Percentiles rank a stretch among this genome's conserved stretches.
These are phyloP conservation scores for Circinella umbellata DNA, from an alignment of 371 early-diverging fungal genomes.

Conservation along the genomic window DNA sequence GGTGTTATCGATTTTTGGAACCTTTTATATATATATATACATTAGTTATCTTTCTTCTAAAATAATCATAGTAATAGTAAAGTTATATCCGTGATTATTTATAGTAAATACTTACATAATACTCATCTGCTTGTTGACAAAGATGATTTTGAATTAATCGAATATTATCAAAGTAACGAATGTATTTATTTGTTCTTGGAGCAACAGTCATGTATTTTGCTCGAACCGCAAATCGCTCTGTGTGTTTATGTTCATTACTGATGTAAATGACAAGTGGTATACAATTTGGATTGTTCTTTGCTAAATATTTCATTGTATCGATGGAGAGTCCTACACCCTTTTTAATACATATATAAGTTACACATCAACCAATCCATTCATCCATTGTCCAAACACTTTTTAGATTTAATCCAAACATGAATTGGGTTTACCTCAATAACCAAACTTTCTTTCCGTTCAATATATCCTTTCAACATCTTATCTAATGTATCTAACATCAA, in stretches of 20 bases:
- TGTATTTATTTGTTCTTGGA: conserved; percentile 42
- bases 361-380: not conserved
- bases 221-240: conserved; percentile 47
- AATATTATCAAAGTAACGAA: conserved; percentile 44
- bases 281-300: conserved; percentile 27
- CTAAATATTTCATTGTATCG: conserved; percentile 30
- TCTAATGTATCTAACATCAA: conserved; percentile 33
- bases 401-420: not conserved
- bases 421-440: conserved; percentile 40
- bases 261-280: not conserved
- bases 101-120: conserved; percentile 11
- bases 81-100: too few species aligned
- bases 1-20: conserved; percentile 47
- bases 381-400: not conserved
- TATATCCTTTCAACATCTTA: conserved; percentile 29
- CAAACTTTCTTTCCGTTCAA: conserved; percentile 33
- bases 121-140: conserved; percentile 35
- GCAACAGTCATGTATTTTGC: conserved; percentile 53
- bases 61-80: too few species aligned
- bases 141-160: conserved; percentile 41
- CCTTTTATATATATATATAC: conserved; percentile 7
- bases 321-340: conserved; percentile 46
- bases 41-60: not conserved
- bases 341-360: not conserved
- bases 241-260: conserved; percentile 34